These are phyloP conservation scores for Fusarium robinianum DNA, from an alignment of 2,329 filamentous ascomycete species.

Conservation along the genomic window DNA sequence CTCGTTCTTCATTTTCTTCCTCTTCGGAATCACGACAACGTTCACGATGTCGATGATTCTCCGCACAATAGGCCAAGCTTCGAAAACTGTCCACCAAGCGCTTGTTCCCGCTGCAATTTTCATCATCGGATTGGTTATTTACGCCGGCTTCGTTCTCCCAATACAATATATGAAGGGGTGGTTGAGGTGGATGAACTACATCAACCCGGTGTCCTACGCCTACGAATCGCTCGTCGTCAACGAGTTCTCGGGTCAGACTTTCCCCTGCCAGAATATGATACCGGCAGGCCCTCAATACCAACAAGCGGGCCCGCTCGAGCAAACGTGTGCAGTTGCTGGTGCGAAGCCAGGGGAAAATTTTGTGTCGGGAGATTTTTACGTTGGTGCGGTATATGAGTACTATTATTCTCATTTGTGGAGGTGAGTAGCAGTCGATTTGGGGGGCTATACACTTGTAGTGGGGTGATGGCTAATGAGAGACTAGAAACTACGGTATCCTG, in stretches of 20 bases:
- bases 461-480: neutral
- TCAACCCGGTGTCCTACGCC: constrained; percentile 64
- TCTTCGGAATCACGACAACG: constrained; percentile 1
- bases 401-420: constrained; percentile 60
- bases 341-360: constrained; percentile 11
- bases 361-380: constrained; percentile 22
- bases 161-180: constrained; percentile 60
- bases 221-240: constrained; percentile 23
- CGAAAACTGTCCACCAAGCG: constrained; percentile 63
- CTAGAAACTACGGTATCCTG: constrained; percentile 67
- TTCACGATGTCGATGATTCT: constrained; percentile 69
- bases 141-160: constrained; percentile 18
- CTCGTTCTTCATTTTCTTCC: constrained; percentile 4
- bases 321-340: constrained; percentile 19
- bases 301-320: neutral
- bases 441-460: too few species aligned
- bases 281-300: constrained; percentile 38
- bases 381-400: constrained; percentile 47
- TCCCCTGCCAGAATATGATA: constrained; percentile 47
- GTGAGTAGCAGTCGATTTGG: too few species aligned
- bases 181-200: constrained; percentile 64
- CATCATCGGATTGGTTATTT: constrained; percentile 54
- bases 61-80: constrained; percentile 70
- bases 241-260: constrained; percentile 19
- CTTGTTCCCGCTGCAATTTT: constrained; percentile 55